Base-by-base conservation (phyloP, 495 filamentous ascomycete genomes). In the Parathielavia hyrcaniae region DNA sequence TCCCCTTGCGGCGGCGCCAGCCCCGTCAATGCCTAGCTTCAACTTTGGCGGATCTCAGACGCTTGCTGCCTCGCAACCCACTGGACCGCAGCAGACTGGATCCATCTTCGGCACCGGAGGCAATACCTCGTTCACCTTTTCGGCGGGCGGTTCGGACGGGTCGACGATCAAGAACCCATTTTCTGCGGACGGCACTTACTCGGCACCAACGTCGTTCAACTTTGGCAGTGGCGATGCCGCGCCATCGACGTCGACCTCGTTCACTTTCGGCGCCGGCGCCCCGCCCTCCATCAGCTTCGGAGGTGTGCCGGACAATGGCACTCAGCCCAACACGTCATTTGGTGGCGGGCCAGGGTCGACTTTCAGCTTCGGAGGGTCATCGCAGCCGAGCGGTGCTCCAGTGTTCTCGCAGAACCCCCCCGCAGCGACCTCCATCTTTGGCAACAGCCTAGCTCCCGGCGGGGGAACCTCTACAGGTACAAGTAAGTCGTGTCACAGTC, bases 91-190 rank as follows among this genome's bases (percentile, higher is more conserved):
- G 53, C 45, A 48, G 30, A 53, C 16, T 17, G 59, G 54, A 14
- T 63, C 61, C 56, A 63, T 63, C 11, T 65, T 67, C 47, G 66
- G 64, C n/a, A 32, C 32, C 20, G 57, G 50, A 19, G 63, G 41
- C 8, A 53, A 57, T 44, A 40, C 67, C 16, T 65, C 71, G 8
- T 77, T 77, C 61, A 74, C 67, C 19, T 79, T 77, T 55, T 63
- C 68, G 7, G 63, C 72, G 11, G 73, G 69, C 0, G 69, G 69
- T 0, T 51, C 63, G 1, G 62, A 64, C 39, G 62, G 56, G 4
- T 51, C 61, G 11, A 55, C 69, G 1, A 61, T 76, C 43, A 73
- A 73, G 46, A 78, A 78, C 53, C 74, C 74, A 9, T 77, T 77
- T 52, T 52, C 73, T 16, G 51, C 68, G 1, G 64, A 60, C 30